Percentiles rank a stretch among this genome's conserved stretches.
Conservation (phyloP, 306 rosid genomes). For the Glycine tomentella region DNA sequence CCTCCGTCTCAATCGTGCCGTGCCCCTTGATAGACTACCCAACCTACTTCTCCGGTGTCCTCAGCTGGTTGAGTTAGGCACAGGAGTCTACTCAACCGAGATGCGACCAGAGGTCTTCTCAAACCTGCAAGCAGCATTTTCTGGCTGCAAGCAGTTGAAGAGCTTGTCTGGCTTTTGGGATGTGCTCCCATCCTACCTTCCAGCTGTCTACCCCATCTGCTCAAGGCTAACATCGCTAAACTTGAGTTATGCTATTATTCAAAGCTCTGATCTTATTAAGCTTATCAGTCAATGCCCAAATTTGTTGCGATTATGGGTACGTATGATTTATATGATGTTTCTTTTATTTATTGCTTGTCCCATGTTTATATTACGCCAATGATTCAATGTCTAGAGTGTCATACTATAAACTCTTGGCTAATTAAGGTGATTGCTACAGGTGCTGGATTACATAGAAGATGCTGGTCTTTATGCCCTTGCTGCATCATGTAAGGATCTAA, state of each 20-base stretch:
- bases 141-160: conserved; percentile 71
- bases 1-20: conserved; percentile 81
- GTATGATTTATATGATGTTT: conserved; percentile 2
- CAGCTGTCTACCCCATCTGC: conserved; percentile 73
- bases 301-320: conserved; percentile 86
- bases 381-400: neutral
- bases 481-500: conserved; percentile 80
- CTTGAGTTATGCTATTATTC: conserved; percentile 75
- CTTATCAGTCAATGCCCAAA: conserved; percentile 75
- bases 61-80: conserved; percentile 82
- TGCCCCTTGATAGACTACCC: conserved; percentile 76
- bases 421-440: conserved; percentile 61
- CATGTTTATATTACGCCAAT: neutral
- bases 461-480: conserved; percentile 77
- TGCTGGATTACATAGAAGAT: conserved; percentile 93
- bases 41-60: conserved; percentile 71
- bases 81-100: conserved; percentile 80
- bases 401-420: conserved; percentile 18
- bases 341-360: neutral
- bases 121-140: conserved; percentile 60
- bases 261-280: conserved; percentile 73
- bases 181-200: conserved; percentile 71
- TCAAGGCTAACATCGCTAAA: conserved; percentile 76
- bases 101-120: conserved; percentile 72
- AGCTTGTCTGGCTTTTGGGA: conserved; percentile 92